Evolutionary conservation across 176 grass and related monocot species (phyloP).

Genomic region (Elymus sibiricus): DNA sequence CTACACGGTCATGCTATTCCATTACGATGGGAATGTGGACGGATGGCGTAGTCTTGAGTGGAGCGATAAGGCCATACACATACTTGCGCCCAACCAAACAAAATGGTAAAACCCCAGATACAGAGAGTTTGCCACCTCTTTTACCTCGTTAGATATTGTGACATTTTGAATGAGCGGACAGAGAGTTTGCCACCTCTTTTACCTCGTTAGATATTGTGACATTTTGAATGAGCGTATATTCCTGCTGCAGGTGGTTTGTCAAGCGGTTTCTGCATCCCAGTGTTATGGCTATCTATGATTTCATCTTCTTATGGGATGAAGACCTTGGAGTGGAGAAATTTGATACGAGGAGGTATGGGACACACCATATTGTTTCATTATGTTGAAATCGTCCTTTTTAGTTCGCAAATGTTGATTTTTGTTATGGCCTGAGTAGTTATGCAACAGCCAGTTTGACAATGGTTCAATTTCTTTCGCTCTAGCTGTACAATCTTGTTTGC

Average conservation of each 20-base stretch:
- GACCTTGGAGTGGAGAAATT: constrained; percentile 95
- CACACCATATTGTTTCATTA: background rate
- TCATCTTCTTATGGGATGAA: constrained; percentile 98
- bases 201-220: too few species aligned
- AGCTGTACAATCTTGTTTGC: background rate
- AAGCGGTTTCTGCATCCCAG: constrained; percentile 94
- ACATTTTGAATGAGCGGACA: too few species aligned
- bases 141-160: too few species aligned
- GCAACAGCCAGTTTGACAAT: background rate
- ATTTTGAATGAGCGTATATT: background rate
- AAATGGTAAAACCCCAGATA: too few species aligned
- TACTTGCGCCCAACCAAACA: constrained; percentile 89
- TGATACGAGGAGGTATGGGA: constrained; percentile 65
- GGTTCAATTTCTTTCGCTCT: background rate
- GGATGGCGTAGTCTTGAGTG: constrained; percentile 82
- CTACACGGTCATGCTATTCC: constrained; percentile 87
- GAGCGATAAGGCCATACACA: constrained; percentile 80
- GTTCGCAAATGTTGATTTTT: background rate
- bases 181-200: background rate
- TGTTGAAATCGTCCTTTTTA: background rate
- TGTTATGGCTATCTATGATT: constrained; percentile 72
- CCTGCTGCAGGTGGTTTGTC: constrained; percentile 82
- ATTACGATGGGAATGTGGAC: constrained; percentile 96
- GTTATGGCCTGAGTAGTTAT: background rate
- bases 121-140: too few species aligned